Evolutionary conservation across 2,329 filamentous ascomycete genomes (phyloP).

Genomic region (Aspergillus ruber): DNA sequence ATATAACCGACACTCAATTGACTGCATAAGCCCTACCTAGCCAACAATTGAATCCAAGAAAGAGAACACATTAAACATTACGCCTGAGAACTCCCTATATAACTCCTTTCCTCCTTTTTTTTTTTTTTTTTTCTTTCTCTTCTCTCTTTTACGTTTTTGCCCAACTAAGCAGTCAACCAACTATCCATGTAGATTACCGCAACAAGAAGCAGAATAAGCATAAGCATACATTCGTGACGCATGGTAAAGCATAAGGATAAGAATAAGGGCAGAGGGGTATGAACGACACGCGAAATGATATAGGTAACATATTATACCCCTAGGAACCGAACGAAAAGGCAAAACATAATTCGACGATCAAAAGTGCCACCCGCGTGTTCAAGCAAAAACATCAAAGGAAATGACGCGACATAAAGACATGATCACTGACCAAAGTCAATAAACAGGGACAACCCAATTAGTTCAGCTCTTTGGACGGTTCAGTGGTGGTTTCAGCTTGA

Average conservation of each 20-base stretch:
- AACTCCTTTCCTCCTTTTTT: not conserved
- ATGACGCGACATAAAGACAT: not conserved
- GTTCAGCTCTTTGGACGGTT: not conserved
- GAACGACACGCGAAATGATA: constrained; percentile 1
- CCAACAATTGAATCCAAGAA: no score
- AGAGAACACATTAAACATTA: no score
- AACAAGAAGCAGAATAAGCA: constrained; percentile 6
- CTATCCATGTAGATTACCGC: not conserved
- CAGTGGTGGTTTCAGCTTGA: not conserved
- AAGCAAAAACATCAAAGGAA: not conserved
- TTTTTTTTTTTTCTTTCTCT: not conserved
- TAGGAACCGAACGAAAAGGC: not conserved
- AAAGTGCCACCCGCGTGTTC: no score
- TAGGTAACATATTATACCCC: not conserved
- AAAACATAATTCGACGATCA: no score
- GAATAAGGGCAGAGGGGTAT: constrained; percentile 5
- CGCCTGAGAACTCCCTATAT: no score
- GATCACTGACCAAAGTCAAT: not conserved
- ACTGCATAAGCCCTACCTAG: no score
- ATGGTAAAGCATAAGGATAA: constrained; percentile 13
- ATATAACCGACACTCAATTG: no score
- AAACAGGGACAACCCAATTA: not conserved
- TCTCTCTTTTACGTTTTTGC: not conserved
- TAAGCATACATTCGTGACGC: constrained; percentile 16
- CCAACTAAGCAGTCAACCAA: not conserved